These are phyloP conservation scores for Mycena leptocephala DNA, from an alignment of 768 basidiomycete species.

Conservation along the genomic window DNA sequence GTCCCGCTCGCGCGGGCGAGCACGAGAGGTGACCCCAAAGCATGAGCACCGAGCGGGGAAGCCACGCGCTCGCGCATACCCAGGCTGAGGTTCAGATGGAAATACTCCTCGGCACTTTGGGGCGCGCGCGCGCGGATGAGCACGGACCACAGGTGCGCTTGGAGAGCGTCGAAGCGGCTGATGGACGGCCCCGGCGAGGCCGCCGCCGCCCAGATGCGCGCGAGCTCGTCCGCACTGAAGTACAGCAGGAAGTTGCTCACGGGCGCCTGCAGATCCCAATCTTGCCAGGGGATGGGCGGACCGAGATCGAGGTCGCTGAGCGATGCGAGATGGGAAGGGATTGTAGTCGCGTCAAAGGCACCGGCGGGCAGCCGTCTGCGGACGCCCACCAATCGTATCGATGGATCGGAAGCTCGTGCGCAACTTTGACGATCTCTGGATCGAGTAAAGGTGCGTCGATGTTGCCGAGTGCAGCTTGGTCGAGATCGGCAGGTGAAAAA, in stretches of 20 bases:
- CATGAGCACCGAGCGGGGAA: slow-evolving; percentile 42
- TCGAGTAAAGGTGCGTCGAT: slow-evolving; percentile 45
- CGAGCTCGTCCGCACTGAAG: slow-evolving; percentile 46
- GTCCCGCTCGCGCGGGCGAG: slow-evolving; percentile 44
- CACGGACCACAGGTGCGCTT: slow-evolving; percentile 54
- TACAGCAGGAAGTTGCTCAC: slow-evolving; percentile 43
- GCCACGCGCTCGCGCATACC: slow-evolving; percentile 44
- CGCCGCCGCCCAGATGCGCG: slow-evolving; percentile 51
- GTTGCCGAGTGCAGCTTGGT: slow-evolving; percentile 48
- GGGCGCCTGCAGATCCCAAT: slow-evolving; percentile 46
- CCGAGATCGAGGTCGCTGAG: slow-evolving; percentile 33
- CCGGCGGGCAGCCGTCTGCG: slow-evolving; percentile 33
- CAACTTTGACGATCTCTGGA: slow-evolving; percentile 38
- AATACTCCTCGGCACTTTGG: slow-evolving; percentile 36
- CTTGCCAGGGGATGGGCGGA: slow-evolving; percentile 45
- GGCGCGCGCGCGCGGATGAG: slow-evolving; percentile 49
- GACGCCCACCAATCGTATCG: slow-evolving; percentile 53
- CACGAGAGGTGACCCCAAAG: slow-evolving; percentile 54
- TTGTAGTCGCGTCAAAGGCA: slow-evolving; percentile 31
- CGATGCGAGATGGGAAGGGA: slow-evolving; percentile 35
- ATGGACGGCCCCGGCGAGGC: slow-evolving; percentile 29
- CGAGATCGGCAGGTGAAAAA: slow-evolving; percentile 49
- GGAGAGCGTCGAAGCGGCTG: slow-evolving; percentile 55
- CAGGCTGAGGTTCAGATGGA: slow-evolving; percentile 46
- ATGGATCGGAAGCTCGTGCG: slow-evolving; percentile 44